Evolutionary conservation across 2,329 filamentous ascomycete species (phyloP).

Genomic region (Geosmithia morbida): DNA sequence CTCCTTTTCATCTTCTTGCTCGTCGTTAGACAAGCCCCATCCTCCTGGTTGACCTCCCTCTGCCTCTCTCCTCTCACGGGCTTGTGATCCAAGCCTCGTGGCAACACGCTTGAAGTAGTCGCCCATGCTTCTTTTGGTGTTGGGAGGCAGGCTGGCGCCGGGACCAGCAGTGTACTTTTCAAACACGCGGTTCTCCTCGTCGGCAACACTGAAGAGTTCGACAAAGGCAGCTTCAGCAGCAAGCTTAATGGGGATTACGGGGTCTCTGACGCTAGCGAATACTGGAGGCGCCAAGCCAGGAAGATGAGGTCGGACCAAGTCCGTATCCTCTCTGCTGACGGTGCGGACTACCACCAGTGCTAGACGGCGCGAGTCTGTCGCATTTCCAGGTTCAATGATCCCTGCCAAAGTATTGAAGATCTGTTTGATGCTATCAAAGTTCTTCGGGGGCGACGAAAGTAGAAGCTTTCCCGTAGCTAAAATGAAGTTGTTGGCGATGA

Average conservation of each 20-base stretch:
- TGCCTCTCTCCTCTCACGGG: constrained; percentile 76
- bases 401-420: constrained; percentile 67
- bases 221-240: constrained; percentile 91
- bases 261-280: constrained; percentile 80
- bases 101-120: constrained; percentile 97
- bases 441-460: constrained; percentile 51
- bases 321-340: constrained; percentile 62
- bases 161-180: constrained; percentile 74
- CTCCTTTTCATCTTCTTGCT: constrained; percentile 87
- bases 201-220: constrained; percentile 76
- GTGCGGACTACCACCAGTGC: constrained; percentile 81
- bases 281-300: constrained; percentile 66
- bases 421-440: constrained; percentile 63
- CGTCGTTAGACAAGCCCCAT: constrained; percentile 75
- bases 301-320: constrained; percentile 71
- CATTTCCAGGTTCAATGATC: constrained; percentile 62
- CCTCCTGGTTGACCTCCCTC: constrained; percentile 72
- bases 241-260: constrained; percentile 88
- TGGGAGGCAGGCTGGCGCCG: constrained; percentile 50
- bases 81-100: constrained; percentile 69
- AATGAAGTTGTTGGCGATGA: constrained; percentile 76
- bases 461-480: constrained; percentile 86
- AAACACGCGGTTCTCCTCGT: constrained; percentile 74
- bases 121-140: constrained; percentile 75
- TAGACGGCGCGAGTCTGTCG: constrained; percentile 72